Conservation (phyloP, 2,329 filamentous ascomycete species). For the Fusarium praegraminearum region DNA sequence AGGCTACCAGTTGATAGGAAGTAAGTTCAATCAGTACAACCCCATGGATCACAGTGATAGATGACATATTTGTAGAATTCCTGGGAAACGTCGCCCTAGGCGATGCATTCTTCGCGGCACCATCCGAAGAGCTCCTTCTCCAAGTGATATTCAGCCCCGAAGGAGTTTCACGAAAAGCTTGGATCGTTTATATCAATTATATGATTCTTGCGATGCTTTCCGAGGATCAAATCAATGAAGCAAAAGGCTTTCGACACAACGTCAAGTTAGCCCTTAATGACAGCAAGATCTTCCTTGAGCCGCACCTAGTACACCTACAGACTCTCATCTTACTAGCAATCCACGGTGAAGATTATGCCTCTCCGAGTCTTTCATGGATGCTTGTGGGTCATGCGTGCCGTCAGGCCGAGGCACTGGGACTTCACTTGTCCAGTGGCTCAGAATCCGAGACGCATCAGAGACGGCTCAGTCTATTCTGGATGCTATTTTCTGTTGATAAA, state of each 20-base stretch:
- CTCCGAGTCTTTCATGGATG: slow-evolving; percentile 22
- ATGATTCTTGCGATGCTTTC: slow-evolving; percentile 6
- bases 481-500: slow-evolving; percentile 19
- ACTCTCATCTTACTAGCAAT: not conserved
- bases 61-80: not conserved
- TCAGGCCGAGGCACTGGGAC: slow-evolving; percentile 8
- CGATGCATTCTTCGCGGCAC: slow-evolving; percentile 1
- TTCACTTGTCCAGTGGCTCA: not conserved
- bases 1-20: slow-evolving; percentile 12
- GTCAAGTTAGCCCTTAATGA: slow-evolving; percentile 18
- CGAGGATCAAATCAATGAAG: not conserved
- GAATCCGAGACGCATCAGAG: not conserved
- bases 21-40: not conserved
- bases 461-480: slow-evolving; percentile 13
- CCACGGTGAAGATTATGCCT: slow-evolving; percentile 21
- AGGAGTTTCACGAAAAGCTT: not conserved
- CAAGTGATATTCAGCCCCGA: not conserved
- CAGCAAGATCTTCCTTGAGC: slow-evolving; percentile 20
- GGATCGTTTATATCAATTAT: slow-evolving; percentile 18
- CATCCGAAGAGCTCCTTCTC: not conserved
- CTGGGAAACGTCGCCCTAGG: not conserved
- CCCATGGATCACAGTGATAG: not conserved
- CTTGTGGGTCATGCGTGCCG: slow-evolving; percentile 23
- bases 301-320: slow-evolving; percentile 3
- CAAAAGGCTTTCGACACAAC: not conserved